These are phyloP conservation scores for Handroanthus guayacan DNA, from an alignment of 257 asterid species.

Conservation along the genomic window DNA sequence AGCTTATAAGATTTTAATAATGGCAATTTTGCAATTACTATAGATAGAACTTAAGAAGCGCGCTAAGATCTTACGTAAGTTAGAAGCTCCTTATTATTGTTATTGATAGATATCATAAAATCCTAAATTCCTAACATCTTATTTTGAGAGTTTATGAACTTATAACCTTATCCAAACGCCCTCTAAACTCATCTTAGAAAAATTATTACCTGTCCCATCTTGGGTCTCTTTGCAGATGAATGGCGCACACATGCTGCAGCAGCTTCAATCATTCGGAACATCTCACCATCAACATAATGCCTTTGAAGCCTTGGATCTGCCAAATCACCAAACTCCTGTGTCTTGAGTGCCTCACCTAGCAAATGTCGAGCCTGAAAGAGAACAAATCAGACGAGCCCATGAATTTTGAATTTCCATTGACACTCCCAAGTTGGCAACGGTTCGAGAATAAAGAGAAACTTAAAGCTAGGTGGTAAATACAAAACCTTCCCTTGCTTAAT, in stretches of 20 bases:
- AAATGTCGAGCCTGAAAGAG: slow-evolving; percentile 57
- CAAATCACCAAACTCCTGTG: slow-evolving; percentile 44
- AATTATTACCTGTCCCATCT: slow-evolving; percentile 58
- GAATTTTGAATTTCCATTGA: too few species aligned
- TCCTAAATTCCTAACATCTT: too few species aligned
- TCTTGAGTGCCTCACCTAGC: slow-evolving; percentile 51
- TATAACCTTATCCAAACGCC: too few species aligned
- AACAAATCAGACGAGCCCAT: not conserved
- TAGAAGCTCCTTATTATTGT: too few species aligned
- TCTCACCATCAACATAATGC: slow-evolving; percentile 46
- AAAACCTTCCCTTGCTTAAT: not conserved
- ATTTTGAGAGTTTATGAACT: too few species aligned
- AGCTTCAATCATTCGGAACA: slow-evolving; percentile 59
- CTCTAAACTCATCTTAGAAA: not conserved
- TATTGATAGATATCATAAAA: too few species aligned
- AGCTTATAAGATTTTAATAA: too few species aligned
- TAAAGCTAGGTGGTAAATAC: too few species aligned
- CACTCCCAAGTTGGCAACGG: slow-evolving; percentile 1
- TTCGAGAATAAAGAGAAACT: not conserved
- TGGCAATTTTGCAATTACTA: too few species aligned
- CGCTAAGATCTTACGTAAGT: too few species aligned
- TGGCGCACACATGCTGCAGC: slow-evolving; percentile 68
- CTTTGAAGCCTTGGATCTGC: slow-evolving; percentile 52
- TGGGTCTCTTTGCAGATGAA: slow-evolving; percentile 58
- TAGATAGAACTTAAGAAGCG: too few species aligned